These are phyloP conservation scores for Parachaetomium inaequale DNA, from an alignment of 495 filamentous ascomycete species.

Conservation along the genomic window DNA sequence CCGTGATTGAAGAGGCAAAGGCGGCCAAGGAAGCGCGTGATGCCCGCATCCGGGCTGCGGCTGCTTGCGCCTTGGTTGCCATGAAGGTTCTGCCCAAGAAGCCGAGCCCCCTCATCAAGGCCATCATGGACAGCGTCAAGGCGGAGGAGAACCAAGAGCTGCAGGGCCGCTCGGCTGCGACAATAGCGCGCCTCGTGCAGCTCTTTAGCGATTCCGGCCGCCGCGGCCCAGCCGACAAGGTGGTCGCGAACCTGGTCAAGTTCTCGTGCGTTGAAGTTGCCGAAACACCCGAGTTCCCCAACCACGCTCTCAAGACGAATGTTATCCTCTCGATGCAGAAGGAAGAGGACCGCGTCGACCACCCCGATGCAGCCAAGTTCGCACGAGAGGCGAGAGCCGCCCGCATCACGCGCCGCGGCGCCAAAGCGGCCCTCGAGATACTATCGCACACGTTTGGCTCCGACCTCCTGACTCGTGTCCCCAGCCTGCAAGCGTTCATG, in stretches of 20 bases:
- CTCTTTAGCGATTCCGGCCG: constrained; percentile 74
- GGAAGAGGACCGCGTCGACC: constrained; percentile 93
- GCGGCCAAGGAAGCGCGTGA: constrained; percentile 76
- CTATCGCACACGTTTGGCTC: constrained; percentile 72
- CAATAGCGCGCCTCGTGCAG: constrained; percentile 78
- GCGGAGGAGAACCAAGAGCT: constrained; percentile 87
- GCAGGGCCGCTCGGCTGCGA: constrained; percentile 80
- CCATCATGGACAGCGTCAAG: constrained; percentile 97
- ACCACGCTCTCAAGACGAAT: constrained; percentile 67
- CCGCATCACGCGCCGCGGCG: constrained; percentile 82
- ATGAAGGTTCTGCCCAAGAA: constrained; percentile 85
- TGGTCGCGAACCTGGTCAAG: constrained; percentile 88
- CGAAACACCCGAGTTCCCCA: constrained; percentile 90
- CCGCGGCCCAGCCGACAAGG: constrained; percentile 81
- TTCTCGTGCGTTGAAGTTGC: constrained; percentile 97
- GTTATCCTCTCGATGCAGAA: constrained; percentile 89
- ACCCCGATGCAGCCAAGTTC: constrained; percentile 82
- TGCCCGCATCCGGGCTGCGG: constrained; percentile 79
- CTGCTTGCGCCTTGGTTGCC: constrained; percentile 82
- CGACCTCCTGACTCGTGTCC: constrained; percentile 71
- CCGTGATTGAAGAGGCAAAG: constrained; percentile 73
- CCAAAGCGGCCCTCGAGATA: constrained; percentile 92
- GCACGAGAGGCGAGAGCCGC: constrained; percentile 82
- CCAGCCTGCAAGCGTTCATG: constrained; percentile 74
- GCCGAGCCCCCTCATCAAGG: constrained; percentile 83